Conservation (phyloP, 345 rosid genomes). For the Brassica nigra region DNA sequence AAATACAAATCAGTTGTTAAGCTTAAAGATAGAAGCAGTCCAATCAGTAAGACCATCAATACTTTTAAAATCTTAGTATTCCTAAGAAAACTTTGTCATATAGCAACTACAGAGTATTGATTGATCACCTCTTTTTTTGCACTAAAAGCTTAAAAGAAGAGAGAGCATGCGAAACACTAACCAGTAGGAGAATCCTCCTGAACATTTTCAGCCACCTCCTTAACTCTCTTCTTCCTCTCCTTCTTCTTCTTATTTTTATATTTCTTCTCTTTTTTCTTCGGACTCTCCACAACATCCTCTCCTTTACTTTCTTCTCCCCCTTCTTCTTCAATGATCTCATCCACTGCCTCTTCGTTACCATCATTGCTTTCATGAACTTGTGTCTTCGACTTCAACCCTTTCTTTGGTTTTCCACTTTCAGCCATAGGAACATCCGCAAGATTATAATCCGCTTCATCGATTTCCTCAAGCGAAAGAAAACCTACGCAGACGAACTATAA, state of each 20-base stretch:
- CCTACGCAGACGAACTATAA: slow-evolving; percentile 46
- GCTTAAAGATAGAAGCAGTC: background rate
- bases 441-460: slow-evolving; percentile 71
- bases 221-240: slow-evolving; percentile 24
- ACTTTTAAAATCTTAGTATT: background rate
- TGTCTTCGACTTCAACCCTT: slow-evolving; percentile 36
- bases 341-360: slow-evolving; percentile 38
- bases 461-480: slow-evolving; percentile 90
- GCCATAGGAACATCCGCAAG: slow-evolving; percentile 45
- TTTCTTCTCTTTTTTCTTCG: slow-evolving; percentile 46
- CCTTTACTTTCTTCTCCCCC: slow-evolving; percentile 12
- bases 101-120: background rate
- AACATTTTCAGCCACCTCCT: background rate
- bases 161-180: slow-evolving; percentile 41
- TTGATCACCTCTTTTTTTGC: background rate
- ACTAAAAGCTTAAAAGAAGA: background rate
- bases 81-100: background rate
- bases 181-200: slow-evolving; percentile 53
- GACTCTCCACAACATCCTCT: slow-evolving; percentile 30
- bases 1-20: background rate
- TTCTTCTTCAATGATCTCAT: slow-evolving; percentile 17
- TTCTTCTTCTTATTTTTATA: slow-evolving; percentile 46
- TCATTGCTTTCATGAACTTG: slow-evolving; percentile 20
- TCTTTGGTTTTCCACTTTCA: slow-evolving; percentile 39
- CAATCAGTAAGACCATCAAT: background rate